Conservation (phyloP, 2,329 filamentous ascomycete genomes). For the Mollisia scopiformis region DNA sequence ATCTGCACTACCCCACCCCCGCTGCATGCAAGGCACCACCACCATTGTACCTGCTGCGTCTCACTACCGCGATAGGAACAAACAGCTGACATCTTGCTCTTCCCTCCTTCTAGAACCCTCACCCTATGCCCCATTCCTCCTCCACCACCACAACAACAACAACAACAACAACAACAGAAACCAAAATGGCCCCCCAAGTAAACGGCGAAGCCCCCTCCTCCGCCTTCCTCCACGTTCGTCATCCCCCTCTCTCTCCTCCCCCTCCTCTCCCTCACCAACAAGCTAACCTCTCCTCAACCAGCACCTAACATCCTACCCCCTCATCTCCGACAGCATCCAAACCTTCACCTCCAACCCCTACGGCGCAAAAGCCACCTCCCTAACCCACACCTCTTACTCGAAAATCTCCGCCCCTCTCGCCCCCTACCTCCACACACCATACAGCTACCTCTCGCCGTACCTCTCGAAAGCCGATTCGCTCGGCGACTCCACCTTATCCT, state of each 20-base stretch:
- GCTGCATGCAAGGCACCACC: constrained; percentile 22
- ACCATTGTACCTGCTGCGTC: neutral
- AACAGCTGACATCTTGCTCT: neutral
- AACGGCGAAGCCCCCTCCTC: constrained; percentile 54
- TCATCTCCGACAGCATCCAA: constrained; percentile 77
- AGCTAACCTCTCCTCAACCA: constrained; percentile 42
- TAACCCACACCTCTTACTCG: constrained; percentile 75
- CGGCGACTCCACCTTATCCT: constrained; percentile 70
- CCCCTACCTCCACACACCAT: constrained; percentile 78
- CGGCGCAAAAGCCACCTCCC: constrained; percentile 79
- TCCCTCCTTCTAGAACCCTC: neutral
- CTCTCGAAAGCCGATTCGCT: constrained; percentile 79
- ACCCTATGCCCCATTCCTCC: constrained; percentile 27
- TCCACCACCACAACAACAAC: too few species aligned
- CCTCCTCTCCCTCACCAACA: constrained; percentile 3
- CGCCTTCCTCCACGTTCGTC: constrained; percentile 52
- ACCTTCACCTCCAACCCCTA: constrained; percentile 82
- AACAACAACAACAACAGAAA: constrained; percentile 22
- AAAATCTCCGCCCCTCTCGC: constrained; percentile 67
- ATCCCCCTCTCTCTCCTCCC: constrained; percentile 16
- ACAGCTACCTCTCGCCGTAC: constrained; percentile 83
- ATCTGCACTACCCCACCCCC: neutral
- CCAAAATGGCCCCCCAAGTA: constrained; percentile 46
- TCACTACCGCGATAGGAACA: neutral
- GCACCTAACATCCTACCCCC: constrained; percentile 85